Evolutionary conservation across 2,329 filamentous ascomycete genomes (phyloP), one percentile per base, ranked within the genome.

Genomic region (Xylariaceae sp.): DNA sequence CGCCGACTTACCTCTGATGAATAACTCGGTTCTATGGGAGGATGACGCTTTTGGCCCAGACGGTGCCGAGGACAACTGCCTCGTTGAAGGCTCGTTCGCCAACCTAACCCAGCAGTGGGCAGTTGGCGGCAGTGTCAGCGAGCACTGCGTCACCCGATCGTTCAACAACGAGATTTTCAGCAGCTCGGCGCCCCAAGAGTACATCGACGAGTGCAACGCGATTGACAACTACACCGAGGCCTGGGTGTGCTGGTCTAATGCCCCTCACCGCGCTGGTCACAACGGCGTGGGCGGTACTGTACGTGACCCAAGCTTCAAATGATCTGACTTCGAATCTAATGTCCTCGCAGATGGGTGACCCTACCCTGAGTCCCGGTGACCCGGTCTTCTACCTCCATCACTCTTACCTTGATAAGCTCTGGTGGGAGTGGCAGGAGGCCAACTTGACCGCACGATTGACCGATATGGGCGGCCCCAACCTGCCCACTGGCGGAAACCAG

Each of bases 61-160:
- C 39, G 61, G 61, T 3, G 51, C 48, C 7, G 16, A 12, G 3
- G 47, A 50, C 15, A 51, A 49, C 7, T 68, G 64, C 47, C 55
- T 67, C 18, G 33, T 44, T 0, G 55, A 62, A 22, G 64, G 64
- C 2, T 60, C 62, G 0, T 67, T 67, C 46, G 48, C 48, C 9
- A 62, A 65, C 43, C 39, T 59, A 34, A 59, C 54, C 1, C 52
- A 64, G 17, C 56, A 58, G 22, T 54, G 63, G 34, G 47, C 50
- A 11, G 51, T 51, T n/a, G 54, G 54, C 19, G 38, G 49, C 11
- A 46, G 38, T 13, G 37, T 50, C 12, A 45, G 37, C 18, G n/a
- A 9, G 26, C 52, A 54, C 43, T 61, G 56, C 38, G 46, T 61
- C 41, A 44, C 53, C 18, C 45, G 57, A 4, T 26, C 16, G 0